Conservation (phyloP, 768 basidiomycete species). For the Rhizopogon rudus region DNA sequence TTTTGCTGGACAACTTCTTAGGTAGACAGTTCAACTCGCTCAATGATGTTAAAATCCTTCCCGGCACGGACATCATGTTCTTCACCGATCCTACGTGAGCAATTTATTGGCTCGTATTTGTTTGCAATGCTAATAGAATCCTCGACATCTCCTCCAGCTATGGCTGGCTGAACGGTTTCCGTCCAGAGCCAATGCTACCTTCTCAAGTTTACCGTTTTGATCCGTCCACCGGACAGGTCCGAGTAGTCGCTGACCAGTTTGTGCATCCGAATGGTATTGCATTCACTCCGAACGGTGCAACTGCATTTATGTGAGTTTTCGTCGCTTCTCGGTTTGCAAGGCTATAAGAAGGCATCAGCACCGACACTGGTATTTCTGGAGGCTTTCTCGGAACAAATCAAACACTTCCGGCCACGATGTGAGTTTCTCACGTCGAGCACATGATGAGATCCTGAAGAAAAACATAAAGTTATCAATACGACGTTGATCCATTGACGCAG, state of each 20-base stretch:
- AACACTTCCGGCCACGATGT: constrained; percentile 67
- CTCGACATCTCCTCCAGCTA: constrained; percentile 35
- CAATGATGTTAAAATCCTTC: constrained; percentile 75
- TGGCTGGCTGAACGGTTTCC: constrained; percentile 62
- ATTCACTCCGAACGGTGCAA: constrained; percentile 59
- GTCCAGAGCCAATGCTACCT: constrained; percentile 59
- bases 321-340: constrained; percentile 4
- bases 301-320: constrained; percentile 53
- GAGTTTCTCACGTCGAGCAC: constrained; percentile 16
- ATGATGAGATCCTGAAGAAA: background rate
- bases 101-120: background rate
- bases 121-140: background rate
- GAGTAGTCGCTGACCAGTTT: constrained; percentile 76
- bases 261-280: constrained; percentile 71
- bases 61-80: constrained; percentile 58
- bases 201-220: constrained; percentile 79
- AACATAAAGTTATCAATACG: constrained; percentile 54
- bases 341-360: constrained; percentile 17
- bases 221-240: constrained; percentile 56
- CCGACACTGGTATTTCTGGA: constrained; percentile 28
- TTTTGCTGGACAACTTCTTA: constrained; percentile 73
- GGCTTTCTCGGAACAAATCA: constrained; percentile 47
- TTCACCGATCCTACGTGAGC: constrained; percentile 71
- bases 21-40: constrained; percentile 80
- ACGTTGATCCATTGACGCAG: constrained; percentile 53